phyloP scores from a whole-genome alignment of 805 yeast genomes.

The Geotrichum ghanense region DNA sequence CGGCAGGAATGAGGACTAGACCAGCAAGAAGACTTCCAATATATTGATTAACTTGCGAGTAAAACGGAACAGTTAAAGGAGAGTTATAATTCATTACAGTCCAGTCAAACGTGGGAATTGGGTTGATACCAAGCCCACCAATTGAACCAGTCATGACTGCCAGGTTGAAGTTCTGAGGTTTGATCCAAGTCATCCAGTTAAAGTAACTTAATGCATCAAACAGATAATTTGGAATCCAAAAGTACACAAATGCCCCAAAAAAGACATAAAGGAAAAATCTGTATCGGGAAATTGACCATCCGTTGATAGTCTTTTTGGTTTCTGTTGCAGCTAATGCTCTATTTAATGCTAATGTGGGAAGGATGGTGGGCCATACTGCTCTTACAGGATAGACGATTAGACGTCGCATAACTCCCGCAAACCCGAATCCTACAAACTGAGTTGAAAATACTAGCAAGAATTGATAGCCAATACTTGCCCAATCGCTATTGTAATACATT shows the following conservation, averaged over 20 bases:
- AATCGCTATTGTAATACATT: slow-evolving; percentile 10
- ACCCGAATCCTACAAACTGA: slow-evolving; percentile 54
- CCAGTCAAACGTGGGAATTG: slow-evolving; percentile 37
- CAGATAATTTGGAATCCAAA: slow-evolving; percentile 58
- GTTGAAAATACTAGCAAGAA: slow-evolving; percentile 41
- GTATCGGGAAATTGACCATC: slow-evolving; percentile 48
- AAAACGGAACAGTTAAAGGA: slow-evolving; percentile 24
- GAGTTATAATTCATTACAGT: slow-evolving; percentile 21
- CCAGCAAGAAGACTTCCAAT: slow-evolving; percentile 13
- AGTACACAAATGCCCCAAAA: slow-evolving; percentile 40
- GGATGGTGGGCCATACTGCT: slow-evolving; percentile 42
- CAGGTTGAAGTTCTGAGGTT: slow-evolving; percentile 37
- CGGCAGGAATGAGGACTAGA: slow-evolving; percentile 19
- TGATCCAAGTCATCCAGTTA: slow-evolving; percentile 52
- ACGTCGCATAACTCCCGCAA: slow-evolving; percentile 53
- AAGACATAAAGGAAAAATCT: slow-evolving; percentile 36
- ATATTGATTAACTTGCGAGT: slow-evolving; percentile 7
- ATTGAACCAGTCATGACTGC: slow-evolving; percentile 38
- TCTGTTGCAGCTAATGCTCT: slow-evolving; percentile 34
- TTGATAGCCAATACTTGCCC: slow-evolving; percentile 39
- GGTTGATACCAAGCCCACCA: slow-evolving; percentile 35
- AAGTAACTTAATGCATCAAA: slow-evolving; percentile 51
- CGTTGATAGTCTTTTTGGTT: slow-evolving; percentile 36
- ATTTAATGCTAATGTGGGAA: slow-evolving; percentile 40
- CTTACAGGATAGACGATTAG: slow-evolving; percentile 41